A percentile compares a stretch with the other conserved stretches of the same genome.
Conservation (phyloP, 371 early-diverging fungal species). For the Rhizopus arrhizus region DNA sequence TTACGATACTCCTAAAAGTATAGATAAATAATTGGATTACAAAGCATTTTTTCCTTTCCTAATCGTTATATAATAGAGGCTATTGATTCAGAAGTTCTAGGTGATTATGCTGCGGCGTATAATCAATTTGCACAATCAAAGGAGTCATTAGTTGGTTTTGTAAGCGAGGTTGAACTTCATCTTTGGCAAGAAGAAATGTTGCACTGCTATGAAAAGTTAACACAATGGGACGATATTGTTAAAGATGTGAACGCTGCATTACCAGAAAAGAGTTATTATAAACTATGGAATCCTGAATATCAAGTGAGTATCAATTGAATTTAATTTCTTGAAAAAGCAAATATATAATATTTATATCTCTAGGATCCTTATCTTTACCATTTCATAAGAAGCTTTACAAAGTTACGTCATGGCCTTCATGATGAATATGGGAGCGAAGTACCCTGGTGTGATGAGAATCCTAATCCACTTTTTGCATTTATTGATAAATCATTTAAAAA, state of each 20-base stretch:
- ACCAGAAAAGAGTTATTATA: constrained; percentile 34
- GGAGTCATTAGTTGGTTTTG: constrained; percentile 10
- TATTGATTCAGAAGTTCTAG: constrained; percentile 60
- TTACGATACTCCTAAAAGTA: constrained; percentile 45
- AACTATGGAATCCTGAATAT: constrained; percentile 58
- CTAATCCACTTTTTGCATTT: constrained; percentile 59
- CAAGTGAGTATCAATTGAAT: constrained; percentile 22
- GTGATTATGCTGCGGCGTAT: constrained; percentile 61
- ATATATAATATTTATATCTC: not conserved
- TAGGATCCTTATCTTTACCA: constrained; percentile 54
- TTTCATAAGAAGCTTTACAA: constrained; percentile 60
- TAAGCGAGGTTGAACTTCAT: constrained; percentile 32
- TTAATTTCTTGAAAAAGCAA: not conserved
- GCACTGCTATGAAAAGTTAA: constrained; percentile 64
- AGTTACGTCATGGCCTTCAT: constrained; percentile 45
- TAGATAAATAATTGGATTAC: not conserved
- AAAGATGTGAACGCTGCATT: constrained; percentile 44
- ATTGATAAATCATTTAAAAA: constrained; percentile 49
- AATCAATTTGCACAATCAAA: constrained; percentile 50
- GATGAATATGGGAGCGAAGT: constrained; percentile 42
- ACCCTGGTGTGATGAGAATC: constrained; percentile 49
- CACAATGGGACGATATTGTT: constrained; percentile 66
- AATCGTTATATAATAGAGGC: constrained; percentile 40
- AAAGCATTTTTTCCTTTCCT: not conserved
- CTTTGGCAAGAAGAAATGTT: constrained; percentile 64